Base-by-base conservation (phyloP, 345 rosid species). In the Populus euphratica region DNA sequence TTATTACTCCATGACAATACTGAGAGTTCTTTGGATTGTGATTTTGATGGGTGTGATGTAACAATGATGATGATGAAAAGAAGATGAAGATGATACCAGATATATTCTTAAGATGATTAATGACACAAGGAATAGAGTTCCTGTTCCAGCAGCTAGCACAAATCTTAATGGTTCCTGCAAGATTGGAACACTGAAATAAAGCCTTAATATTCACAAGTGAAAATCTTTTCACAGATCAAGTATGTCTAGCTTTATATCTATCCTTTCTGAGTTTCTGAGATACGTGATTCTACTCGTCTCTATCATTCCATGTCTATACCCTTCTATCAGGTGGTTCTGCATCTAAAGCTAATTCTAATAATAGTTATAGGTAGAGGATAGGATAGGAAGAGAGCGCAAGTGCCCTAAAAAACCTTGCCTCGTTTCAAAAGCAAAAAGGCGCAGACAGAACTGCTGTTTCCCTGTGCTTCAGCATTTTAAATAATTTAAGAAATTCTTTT, bases 91-190 rank as follows among this genome's bases (percentile, higher is more conserved):
- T 69, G 72, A 61, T 90, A 95, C 99, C 93, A 95, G 86, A 86
- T 95, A 93, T 74, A 95, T 93, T 77, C 99, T 82, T 77, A 95
- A 80, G 81, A 93, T 85, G 39, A 95, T 91, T 69, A 95, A 76
- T 1, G 99, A 89, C 70, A 92, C 97, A 0, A 95, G 79, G 87
- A 93, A 89, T 21, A 95, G 92, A 6, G 98, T 91, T 81, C 99
- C 99, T 44, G 96, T 92, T 49, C 96, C 98, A 14, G 98, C 99
- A 68, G 99, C 96, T 44, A 95, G 89, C 81, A 62, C 85, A 84
- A 95, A 93, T 83, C 92, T 86, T 73, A 93, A 75, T 69, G 99
- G 93, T 8, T 95, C 99, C 99, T 95, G 92, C 87, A 78, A 77
- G 68, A 68, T 78, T 54, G 20, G 35, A 77, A 69, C 49, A 69